phyloP scores from a whole-genome alignment of 1,284 basidiomycete genomes.

The Cronartium ribicola region DNA sequence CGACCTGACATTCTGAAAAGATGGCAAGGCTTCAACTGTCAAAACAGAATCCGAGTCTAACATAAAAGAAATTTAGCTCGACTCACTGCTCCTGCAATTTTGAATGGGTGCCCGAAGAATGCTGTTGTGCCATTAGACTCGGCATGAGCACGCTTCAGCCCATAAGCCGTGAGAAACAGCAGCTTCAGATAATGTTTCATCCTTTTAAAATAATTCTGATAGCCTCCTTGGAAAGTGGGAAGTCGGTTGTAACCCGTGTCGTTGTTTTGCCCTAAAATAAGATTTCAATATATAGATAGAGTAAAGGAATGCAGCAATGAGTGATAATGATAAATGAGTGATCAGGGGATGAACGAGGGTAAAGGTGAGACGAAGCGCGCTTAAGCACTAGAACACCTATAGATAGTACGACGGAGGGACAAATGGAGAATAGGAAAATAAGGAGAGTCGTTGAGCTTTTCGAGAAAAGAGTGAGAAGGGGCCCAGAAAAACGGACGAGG shows the following conservation, averaged over 20 bases:
- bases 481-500: not conserved
- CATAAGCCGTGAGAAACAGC: not conserved
- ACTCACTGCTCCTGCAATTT: not conserved
- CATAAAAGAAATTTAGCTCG: not conserved
- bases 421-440: not conserved
- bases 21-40: not conserved
- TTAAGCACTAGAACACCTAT: not conserved
- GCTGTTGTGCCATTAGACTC: not conserved
- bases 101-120: conserved; percentile 2
- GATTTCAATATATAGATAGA: not conserved
- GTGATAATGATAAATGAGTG: not conserved
- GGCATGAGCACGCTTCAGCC: not conserved
- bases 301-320: conserved; percentile 5
- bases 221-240: not conserved
- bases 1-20: not conserved
- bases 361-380: not conserved
- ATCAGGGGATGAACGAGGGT: not conserved
- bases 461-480: not conserved
- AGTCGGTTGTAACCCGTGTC: not conserved
- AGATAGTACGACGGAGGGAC: not conserved
- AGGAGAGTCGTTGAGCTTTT: not conserved
- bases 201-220: no score
- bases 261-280: not conserved
- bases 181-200: not conserved
- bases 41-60: not conserved